These are phyloP conservation scores for Malus domestica DNA, from an alignment of 306 rosid species.

Conservation along the genomic window ASM211411v1 NC_041804.1:10774001-10774500, in stretches of 20 bases:
- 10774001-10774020: not conserved
- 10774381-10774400: slow-evolving; percentile 63
- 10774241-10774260: not conserved
- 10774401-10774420: not conserved
- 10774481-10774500: not conserved
- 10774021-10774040: not conserved
- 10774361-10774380: slow-evolving; percentile 81
- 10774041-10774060: not conserved
- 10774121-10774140: not conserved
- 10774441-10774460: not conserved
- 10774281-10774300: slow-evolving; percentile 42
- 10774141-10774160: not conserved
- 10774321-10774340: slow-evolving; percentile 71
- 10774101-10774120: not conserved
- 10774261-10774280: slow-evolving; percentile 2
- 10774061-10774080: not conserved
- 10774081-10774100: not conserved
- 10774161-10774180: not conserved
- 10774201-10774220: too few relatives aligned
- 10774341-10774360: slow-evolving; percentile 94
- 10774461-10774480: not conserved
- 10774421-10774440: not conserved
- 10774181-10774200: not conserved
- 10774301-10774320: slow-evolving; percentile 80
- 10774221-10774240: not conserved